Base-by-base conservation (phyloP, 2,329 filamentous ascomycete species). In the Ophiostoma sp. region DNA sequence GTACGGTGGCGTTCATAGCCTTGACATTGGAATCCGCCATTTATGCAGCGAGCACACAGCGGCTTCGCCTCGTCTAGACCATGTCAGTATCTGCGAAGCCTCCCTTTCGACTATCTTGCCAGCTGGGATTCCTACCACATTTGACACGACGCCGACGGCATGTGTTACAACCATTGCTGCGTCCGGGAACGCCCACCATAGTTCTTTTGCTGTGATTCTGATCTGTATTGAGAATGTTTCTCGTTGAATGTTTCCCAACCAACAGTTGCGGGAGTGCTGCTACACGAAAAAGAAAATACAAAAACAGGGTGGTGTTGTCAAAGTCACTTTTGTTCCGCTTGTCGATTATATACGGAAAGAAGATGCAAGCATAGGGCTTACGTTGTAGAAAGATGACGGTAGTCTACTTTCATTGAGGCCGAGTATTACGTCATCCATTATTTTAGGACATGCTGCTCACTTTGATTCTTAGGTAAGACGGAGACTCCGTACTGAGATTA, bases 141-240 rank as follows among this genome's bases (percentile, higher is more conserved):
- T 49, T 49, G 12, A 49, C 45, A 14, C 45, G 45, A 16, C 45
- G 16, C 6, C 45, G 45, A n/a, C 45, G 45, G 6, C 45, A 49
- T 49, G 45, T 49, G 45, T 49, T 49, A n/a, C 45, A 49, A n/a
- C 45, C 45, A 14, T 49, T 49, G 45, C 45, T 49, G 45, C 45
- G 45, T 49, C 45, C 45, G 16, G 45, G 45, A 5, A 49, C 7
- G 16, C 45, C 45, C 14, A 49, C 45, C 45, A 49, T 49, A 14
- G 5, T 6, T 6, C 14, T 2, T 16, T 49, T 49, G 14, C 12
- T 3, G 12, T 49, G 45, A 5, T 16, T 49, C 16, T n/a, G 14
- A 5, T 16, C 16, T 49, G n/a, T 49, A 49, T 49, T 16, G 6
- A n/a, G 45, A 49, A 49, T 16, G 11, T 49, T 5, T 49, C 5